Evolutionary conservation across 805 yeast species (phyloP).

Genomic region (Trichomonascus vanleenenianus): DNA sequence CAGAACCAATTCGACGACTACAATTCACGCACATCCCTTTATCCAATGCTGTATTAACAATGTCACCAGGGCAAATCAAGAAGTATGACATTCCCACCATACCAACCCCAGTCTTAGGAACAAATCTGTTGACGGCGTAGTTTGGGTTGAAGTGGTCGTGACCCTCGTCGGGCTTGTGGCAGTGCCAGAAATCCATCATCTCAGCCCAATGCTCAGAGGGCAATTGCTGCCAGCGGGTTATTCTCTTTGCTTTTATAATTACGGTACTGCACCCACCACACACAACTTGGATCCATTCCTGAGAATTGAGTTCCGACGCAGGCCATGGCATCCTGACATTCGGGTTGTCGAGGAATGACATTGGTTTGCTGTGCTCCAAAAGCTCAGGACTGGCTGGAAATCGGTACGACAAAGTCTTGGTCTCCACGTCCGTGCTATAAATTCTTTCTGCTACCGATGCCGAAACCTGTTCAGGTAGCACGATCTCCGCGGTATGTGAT

Average conservation of each 20-base stretch:
- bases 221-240: conserved; percentile 41
- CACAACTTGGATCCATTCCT: background rate
- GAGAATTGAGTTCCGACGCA: conserved; percentile 5
- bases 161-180: conserved; percentile 46
- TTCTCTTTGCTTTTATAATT: background rate
- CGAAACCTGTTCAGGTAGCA: conserved; percentile 4
- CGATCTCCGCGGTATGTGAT: background rate
- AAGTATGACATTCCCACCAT: conserved; percentile 55
- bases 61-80: conserved; percentile 29
- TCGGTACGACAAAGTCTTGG: conserved; percentile 11
- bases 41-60: conserved; percentile 4
- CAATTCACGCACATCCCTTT: conserved; percentile 11
- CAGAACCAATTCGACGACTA: conserved; percentile 9
- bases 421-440: conserved; percentile 1
- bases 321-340: conserved; percentile 15
- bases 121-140: conserved; percentile 22
- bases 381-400: conserved; percentile 18
- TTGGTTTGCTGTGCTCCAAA: background rate
- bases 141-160: conserved; percentile 12
- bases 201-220: conserved; percentile 95
- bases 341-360: conserved; percentile 5
- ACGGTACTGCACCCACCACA: background rate
- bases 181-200: conserved; percentile 96
- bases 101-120: conserved; percentile 35
- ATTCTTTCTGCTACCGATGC: conserved; percentile 6